These are phyloP conservation scores for Brettanomyces sp. DNA, from an alignment of 805 yeast genomes.

Conservation along the genomic window DNA sequence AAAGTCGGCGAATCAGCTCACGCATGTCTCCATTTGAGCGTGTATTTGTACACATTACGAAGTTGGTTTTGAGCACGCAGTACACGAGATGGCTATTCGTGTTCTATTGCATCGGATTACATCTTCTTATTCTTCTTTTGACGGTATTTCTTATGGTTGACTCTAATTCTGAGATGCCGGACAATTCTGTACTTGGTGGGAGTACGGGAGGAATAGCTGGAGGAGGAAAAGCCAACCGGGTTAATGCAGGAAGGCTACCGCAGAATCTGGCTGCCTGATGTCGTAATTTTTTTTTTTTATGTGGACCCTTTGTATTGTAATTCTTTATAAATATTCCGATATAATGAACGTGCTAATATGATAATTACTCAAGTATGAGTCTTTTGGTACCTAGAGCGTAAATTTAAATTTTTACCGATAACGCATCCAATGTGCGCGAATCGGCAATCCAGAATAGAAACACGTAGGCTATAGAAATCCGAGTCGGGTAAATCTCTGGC, in stretches of 20 bases:
- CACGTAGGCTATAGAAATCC: no score
- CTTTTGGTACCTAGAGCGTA: background rate
- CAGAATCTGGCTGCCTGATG: background rate
- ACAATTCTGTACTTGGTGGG: constrained; percentile 10
- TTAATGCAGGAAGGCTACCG: background rate
- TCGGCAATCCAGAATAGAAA: no score
- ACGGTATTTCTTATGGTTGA: constrained; percentile 41
- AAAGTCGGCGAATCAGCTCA: constrained; percentile 64
- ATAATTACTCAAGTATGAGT: no score
- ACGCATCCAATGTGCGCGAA: background rate
- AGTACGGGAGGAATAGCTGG: constrained; percentile 20
- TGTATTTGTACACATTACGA: constrained; percentile 60
- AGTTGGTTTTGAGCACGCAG: constrained; percentile 67
- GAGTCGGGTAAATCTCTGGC: no score
- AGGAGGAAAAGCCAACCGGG: background rate
- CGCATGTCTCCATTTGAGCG: constrained; percentile 72
- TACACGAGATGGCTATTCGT: constrained; percentile 65
- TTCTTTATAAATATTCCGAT: no score
- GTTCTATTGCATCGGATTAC: constrained; percentile 66
- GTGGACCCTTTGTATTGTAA: no score
- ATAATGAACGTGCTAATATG: no score
- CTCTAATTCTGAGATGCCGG: constrained; percentile 5
- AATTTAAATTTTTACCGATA: background rate
- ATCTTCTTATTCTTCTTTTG: constrained; percentile 59
- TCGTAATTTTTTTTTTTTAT: background rate